Conservation (phyloP, 208 protist species). For the Blastocrithidia nonstop region DNA sequence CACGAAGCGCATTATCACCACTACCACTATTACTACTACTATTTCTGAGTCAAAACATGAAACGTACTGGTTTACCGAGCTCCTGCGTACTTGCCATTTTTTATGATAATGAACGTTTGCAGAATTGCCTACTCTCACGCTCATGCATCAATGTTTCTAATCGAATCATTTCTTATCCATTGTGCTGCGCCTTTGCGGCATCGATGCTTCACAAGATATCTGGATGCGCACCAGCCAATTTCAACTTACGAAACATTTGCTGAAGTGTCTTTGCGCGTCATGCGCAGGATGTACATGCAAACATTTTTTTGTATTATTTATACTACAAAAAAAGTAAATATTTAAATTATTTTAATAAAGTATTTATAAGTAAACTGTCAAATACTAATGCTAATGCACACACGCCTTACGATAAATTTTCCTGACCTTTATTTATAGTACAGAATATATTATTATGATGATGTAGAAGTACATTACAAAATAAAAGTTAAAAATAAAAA, state of each 20-base stretch:
- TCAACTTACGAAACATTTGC: constrained; percentile 77
- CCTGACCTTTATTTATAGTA: no score
- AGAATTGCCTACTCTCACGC: constrained; percentile 8
- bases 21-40: neutral
- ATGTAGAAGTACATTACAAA: no score
- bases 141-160: constrained; percentile 69
- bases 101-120: neutral
- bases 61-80: constrained; percentile 15
- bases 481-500: no score
- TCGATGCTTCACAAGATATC: constrained; percentile 75
- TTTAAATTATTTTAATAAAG: no score
- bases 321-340: no score
- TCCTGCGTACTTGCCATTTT: neutral
- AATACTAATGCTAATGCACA: no score
- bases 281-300: constrained; percentile 8
- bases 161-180: constrained; percentile 73
- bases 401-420: no score
- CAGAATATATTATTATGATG: no score
- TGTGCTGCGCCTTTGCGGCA: constrained; percentile 76
- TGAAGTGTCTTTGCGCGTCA: constrained; percentile 27
- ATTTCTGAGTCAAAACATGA: constrained; percentile 45
- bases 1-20: constrained; percentile 7
- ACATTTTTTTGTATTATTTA: no score
- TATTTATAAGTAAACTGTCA: no score
- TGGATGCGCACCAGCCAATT: constrained; percentile 68